Percentiles rank a stretch among this genome's conserved stretches.
These are phyloP conservation scores for Pisolithus tinctorius DNA, from an alignment of 768 basidiomycete genomes.

Conservation along the genomic window DNA sequence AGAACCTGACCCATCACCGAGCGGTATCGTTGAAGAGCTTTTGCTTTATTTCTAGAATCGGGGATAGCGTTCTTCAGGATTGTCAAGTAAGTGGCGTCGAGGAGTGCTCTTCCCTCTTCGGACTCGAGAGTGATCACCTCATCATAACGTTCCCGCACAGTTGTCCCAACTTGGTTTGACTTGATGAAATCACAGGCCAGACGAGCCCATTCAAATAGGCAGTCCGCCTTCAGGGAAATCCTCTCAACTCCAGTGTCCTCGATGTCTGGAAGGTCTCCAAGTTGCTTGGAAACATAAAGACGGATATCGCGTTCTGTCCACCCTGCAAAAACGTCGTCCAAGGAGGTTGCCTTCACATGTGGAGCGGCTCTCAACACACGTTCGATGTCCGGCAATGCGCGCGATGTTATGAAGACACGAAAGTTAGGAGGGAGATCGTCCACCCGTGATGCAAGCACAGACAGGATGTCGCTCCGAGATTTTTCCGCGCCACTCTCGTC, in stretches of 20 bases:
- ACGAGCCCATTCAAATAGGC: constrained; percentile 18
- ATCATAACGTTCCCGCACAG: neutral
- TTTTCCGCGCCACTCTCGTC: constrained; percentile 9
- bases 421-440: constrained; percentile 37
- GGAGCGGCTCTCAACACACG: neutral
- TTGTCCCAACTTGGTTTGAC: neutral
- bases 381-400: constrained; percentile 23
- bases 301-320: neutral
- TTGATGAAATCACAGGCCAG: constrained; percentile 12
- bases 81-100: neutral
- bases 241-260: neutral
- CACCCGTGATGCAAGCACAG: constrained; percentile 30
- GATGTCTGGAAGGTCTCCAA: neutral
- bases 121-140: neutral
- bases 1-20: neutral
- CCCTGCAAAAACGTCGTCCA: neutral
- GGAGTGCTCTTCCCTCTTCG: neutral
- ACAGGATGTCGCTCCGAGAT: constrained; percentile 10
- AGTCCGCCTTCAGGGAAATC: constrained; percentile 9
- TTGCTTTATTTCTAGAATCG: neutral
- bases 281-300: neutral
- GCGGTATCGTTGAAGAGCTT: neutral
- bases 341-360: neutral
- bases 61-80: neutral
- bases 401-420: constrained; percentile 28